phyloP scores from a whole-genome alignment of 2,329 filamentous ascomycete genomes.

The Nigrospora osmanthi region DNA sequence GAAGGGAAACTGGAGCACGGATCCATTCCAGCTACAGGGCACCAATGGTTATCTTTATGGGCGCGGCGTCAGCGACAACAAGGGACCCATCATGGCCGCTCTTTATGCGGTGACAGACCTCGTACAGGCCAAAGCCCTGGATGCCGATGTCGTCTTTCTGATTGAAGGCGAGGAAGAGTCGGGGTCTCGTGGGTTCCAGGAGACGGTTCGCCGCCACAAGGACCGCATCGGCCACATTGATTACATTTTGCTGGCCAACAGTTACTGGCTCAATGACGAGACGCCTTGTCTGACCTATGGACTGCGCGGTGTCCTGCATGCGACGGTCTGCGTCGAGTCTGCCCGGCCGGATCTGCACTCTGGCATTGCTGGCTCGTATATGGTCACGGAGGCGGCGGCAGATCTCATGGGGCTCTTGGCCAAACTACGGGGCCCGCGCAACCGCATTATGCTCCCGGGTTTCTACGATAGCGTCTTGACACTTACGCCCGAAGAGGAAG shows the following conservation, averaged over 20 bases:
- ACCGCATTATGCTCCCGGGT: conserved; percentile 74
- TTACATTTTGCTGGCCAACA: conserved; percentile 92
- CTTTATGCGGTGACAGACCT: conserved; percentile 90
- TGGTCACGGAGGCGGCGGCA: conserved; percentile 85
- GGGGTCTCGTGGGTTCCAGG: conserved; percentile 82
- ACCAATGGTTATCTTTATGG: conserved; percentile 91
- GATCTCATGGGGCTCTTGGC: conserved; percentile 80
- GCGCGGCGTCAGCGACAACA: conserved; percentile 95
- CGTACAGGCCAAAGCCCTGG: conserved; percentile 72
- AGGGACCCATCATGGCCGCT: conserved; percentile 89
- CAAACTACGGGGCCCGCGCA: conserved; percentile 72
- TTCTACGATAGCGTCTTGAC: conserved; percentile 83
- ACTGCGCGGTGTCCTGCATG: conserved; percentile 86
- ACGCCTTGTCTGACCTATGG: conserved; percentile 95
- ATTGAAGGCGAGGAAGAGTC: conserved; percentile 97
- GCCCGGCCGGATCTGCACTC: conserved; percentile 85
- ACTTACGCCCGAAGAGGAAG: conserved; percentile 66
- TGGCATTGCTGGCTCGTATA: conserved; percentile 88
- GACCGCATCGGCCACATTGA: conserved; percentile 82
- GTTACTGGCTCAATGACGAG: conserved; percentile 96
- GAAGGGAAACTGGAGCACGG: conserved; percentile 73
- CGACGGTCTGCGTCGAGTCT: conserved; percentile 81
- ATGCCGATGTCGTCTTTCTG: conserved; percentile 84
- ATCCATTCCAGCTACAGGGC: conserved; percentile 85
- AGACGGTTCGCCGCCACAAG: conserved; percentile 74